Evolutionary conservation across 140 eudicot genomes (phyloP), one percentile per base, ranked within the genome.

Genomic region (Bidens hawaiensis): DNA sequence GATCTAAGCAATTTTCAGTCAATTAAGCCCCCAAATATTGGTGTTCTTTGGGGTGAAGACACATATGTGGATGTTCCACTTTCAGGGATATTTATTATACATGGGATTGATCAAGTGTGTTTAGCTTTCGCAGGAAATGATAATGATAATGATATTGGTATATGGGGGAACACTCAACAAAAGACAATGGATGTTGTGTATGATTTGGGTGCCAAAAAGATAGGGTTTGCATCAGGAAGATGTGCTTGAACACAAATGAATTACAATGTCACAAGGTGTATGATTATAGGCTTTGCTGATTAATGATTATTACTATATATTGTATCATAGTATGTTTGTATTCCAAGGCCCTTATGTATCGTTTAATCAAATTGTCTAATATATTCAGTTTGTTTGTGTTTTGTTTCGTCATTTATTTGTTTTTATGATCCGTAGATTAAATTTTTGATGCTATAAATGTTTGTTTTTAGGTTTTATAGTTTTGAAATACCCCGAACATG

Each of bases 141-240:
- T 0, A 81, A 74, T 48, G 85, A 63, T 16, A 26, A 70, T 0
- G 79, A 62, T 46, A 68, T 66, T 40, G 78, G 74, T 3, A 85
- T 84, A 3, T 79, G 59, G 11, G 96, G 90, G 6, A 88, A 84
- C 42, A 54, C 63, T n/a, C 96, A 88, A 24, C 96, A 88, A 66
- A 78, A 64, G 82, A 82, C 87, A 0, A 13, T 82, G 13, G 68
- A 72, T 43, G 85, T 88, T 46, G 88, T 82, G 61, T 85, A 88
- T 62, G 85, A 88, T 53, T 82, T 84, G 9, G 94, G 83, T 5
- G 82, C 45, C 13, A 12, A 83, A 48, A 82, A 75, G 65, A 18
- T 88, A 15, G 96, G 96, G 15, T 84, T 88, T 68, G 87, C 61
- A 0, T 12, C 80, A 4, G 72, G 72, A 61, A 90, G 87, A 51